Evolutionary conservation across 208 protist species (phyloP).

Genomic region (Phytomonas francai): DNA sequence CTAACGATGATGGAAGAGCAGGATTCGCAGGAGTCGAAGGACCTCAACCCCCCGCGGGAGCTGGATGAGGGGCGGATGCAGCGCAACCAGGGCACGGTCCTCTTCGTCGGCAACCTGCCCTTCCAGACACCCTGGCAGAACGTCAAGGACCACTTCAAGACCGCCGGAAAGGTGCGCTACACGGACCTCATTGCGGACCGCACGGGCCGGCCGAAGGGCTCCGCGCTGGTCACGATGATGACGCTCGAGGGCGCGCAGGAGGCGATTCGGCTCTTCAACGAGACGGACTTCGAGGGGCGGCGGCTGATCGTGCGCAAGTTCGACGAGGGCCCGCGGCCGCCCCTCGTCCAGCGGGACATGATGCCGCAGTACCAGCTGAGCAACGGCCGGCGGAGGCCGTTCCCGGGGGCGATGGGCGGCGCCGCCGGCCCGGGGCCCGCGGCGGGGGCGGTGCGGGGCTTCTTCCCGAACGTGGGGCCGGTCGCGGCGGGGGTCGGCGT

Average conservation of each 20-base stretch:
- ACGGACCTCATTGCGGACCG: constrained; percentile 81
- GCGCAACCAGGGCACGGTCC: constrained; percentile 59
- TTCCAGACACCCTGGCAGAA: constrained; percentile 84
- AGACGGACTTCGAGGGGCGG: constrained; percentile 84
- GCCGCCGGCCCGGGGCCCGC: constrained; percentile 17
- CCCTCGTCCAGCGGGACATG: constrained; percentile 69
- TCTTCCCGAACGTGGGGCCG: constrained; percentile 12
- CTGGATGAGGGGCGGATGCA: constrained; percentile 26
- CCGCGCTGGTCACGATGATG: constrained; percentile 80
- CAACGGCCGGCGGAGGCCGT: constrained; percentile 14
- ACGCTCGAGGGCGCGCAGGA: constrained; percentile 49
- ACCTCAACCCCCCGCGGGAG: constrained; percentile 17
- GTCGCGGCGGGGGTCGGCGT: constrained; percentile 6
- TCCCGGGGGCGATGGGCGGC: constrained; percentile 6
- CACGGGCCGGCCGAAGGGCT: constrained; percentile 67
- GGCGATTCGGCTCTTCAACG: constrained; percentile 77
- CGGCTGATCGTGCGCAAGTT: constrained; percentile 79
- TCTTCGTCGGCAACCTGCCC: constrained; percentile 86
- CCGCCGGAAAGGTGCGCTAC: constrained; percentile 77
- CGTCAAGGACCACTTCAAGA: constrained; percentile 85
- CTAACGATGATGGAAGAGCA: constrained; percentile 27
- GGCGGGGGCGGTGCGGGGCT: constrained; percentile 14
- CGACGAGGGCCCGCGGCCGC: constrained; percentile 69
- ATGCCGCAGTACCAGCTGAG: constrained; percentile 37
- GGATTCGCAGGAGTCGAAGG: constrained; percentile 19